A percentile compares a stretch with the other conserved stretches of the same genome.
Conservation (phyloP, 2,329 filamentous ascomycete species). For the Penicillium carneum region DNA sequence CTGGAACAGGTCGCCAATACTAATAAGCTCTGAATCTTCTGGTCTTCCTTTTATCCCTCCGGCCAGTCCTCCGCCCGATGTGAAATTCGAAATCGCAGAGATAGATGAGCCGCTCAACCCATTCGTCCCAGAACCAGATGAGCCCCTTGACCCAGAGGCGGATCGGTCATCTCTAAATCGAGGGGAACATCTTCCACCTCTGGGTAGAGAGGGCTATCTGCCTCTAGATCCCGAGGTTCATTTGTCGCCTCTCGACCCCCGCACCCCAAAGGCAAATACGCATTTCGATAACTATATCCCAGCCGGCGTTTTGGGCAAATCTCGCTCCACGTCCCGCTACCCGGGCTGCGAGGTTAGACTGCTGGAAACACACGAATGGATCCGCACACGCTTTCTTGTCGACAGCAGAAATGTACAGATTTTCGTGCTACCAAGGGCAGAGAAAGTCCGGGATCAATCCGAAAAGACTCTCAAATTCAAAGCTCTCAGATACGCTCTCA, state of each 20-base stretch:
- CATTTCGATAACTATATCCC: conserved; percentile 30
- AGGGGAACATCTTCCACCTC: too few relatives aligned
- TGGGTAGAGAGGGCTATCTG: too few relatives aligned
- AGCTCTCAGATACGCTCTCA: conserved; percentile 46
- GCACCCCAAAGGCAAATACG: not conserved
- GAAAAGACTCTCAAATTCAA: conserved; percentile 8
- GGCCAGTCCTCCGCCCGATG: not conserved
- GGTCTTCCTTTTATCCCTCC: not conserved
- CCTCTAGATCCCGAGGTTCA: too few relatives aligned
- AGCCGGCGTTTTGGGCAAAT: conserved; percentile 42
- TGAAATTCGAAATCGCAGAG: not conserved
- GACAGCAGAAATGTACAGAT: conserved; percentile 41
- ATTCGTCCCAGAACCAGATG: not conserved
- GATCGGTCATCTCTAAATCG: too few relatives aligned
- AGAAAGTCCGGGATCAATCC: conserved; percentile 36
- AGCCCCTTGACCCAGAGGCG: not conserved
- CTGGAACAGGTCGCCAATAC: not conserved
- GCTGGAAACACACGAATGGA: conserved; percentile 48
- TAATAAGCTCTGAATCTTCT: not conserved
- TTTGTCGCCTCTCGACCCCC: too few relatives aligned
- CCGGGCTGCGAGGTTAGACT: conserved; percentile 34
- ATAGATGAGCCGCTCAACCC: not conserved
- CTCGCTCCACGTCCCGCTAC: conserved; percentile 17
- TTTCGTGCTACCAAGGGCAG: conserved; percentile 51
- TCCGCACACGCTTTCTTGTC: conserved; percentile 38